Percentiles rank a stretch among this genome's conserved stretches.
Conservation (phyloP, 2,329 filamentous ascomycete species). For the Colletotrichum abscissum region DNA sequence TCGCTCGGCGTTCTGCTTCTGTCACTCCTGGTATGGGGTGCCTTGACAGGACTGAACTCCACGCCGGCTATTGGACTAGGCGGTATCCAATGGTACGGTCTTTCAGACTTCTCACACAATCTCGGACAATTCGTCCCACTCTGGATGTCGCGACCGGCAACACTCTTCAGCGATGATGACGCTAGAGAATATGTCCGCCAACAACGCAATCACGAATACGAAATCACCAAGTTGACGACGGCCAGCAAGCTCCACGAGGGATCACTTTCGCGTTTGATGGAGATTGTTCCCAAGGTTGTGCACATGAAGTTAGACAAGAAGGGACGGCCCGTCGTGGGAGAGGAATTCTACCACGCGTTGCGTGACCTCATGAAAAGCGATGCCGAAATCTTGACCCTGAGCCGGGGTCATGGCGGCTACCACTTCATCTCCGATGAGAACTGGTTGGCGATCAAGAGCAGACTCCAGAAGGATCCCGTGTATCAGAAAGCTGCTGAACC, state of each 20-base stretch:
- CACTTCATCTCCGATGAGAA: constrained; percentile 56
- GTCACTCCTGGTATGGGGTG: constrained; percentile 8
- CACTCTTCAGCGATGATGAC: constrained; percentile 27
- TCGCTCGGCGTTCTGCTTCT: not conserved
- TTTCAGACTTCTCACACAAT: constrained; percentile 39
- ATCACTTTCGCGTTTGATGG: constrained; percentile 56
- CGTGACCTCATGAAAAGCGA: constrained; percentile 64
- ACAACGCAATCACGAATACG: constrained; percentile 42
- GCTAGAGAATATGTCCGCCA: constrained; percentile 20
- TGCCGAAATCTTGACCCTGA: constrained; percentile 57
- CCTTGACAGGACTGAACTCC: constrained; percentile 8
- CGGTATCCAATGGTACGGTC: constrained; percentile 40
- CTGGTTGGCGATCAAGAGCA: constrained; percentile 58
- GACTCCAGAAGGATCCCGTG: constrained; percentile 51
- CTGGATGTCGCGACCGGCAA: constrained; percentile 27
- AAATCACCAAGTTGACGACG: constrained; percentile 44
- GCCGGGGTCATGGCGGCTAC: constrained; percentile 51
- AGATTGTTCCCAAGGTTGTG: constrained; percentile 66
- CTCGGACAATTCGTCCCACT: constrained; percentile 43
- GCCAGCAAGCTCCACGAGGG: constrained; percentile 48
- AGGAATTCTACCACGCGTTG: constrained; percentile 75
- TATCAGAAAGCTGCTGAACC: constrained; percentile 43
- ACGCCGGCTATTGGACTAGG: constrained; percentile 3
- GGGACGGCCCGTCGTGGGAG: constrained; percentile 65
- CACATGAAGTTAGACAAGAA: constrained; percentile 63